Percentiles rank a stretch among this genome's conserved stretches.
phyloP scores from a whole-genome alignment of 2,329 filamentous ascomycete species.

The Myriosclerotinia scirpicola region DNA sequence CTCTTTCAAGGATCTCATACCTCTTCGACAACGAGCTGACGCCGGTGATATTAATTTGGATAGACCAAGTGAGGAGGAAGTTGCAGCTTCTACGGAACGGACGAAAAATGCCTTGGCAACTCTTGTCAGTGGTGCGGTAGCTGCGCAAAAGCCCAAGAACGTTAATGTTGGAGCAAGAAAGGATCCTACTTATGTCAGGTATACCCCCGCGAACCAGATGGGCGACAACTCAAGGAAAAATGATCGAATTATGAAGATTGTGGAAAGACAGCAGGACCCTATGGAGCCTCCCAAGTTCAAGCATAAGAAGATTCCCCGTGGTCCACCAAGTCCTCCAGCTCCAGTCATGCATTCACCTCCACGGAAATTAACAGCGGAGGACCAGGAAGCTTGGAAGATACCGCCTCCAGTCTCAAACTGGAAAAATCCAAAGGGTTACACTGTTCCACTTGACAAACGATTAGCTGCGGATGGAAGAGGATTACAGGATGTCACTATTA shows the following conservation, averaged over 20 bases:
- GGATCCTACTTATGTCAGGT: constrained; percentile 90
- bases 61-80: constrained; percentile 79
- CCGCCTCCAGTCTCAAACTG: constrained; percentile 91
- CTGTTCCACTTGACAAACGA: constrained; percentile 91
- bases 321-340: constrained; percentile 87
- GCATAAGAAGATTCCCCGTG: constrained; percentile 95
- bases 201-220: constrained; percentile 97
- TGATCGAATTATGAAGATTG: constrained; percentile 97
- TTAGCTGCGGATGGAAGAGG: constrained; percentile 90
- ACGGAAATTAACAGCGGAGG: constrained; percentile 90
- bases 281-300: constrained; percentile 99
- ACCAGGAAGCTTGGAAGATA: constrained; percentile 95
- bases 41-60: constrained; percentile 87
- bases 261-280: constrained; percentile 88
- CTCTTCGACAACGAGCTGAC: constrained; percentile 86
- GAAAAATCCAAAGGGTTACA: constrained; percentile 99
- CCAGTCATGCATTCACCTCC: constrained; percentile 95
- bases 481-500: constrained; percentile 91
- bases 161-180: constrained; percentile 77
- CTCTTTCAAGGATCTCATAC: constrained; percentile 96
- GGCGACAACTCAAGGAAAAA: constrained; percentile 82
- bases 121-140: constrained; percentile 80
- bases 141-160: constrained; percentile 94
- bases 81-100: constrained; percentile 79
- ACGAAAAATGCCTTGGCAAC: constrained; percentile 83